These are phyloP conservation scores for Leucoagaricus sp. DNA, from an alignment of 1,284 basidiomycete species.

Conservation along the genomic window DNA sequence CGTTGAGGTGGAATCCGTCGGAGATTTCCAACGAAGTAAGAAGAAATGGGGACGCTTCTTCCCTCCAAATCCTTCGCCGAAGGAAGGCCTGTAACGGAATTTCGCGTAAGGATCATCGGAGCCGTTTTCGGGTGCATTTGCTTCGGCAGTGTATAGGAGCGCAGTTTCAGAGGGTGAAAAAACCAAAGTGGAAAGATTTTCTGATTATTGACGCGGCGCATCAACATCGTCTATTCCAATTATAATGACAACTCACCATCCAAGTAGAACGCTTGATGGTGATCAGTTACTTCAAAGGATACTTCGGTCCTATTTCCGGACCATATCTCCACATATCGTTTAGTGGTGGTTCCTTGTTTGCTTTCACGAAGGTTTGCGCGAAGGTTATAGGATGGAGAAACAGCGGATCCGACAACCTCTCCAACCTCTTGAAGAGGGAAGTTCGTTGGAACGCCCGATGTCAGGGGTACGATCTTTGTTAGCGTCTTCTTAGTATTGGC, in stretches of 20 bases:
- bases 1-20: slow-evolving; percentile 16
- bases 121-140: slow-evolving; percentile 34
- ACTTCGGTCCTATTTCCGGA: slow-evolving; percentile 39
- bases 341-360: slow-evolving; percentile 32
- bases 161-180: slow-evolving; percentile 54
- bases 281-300: slow-evolving; percentile 56
- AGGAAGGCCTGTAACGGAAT: slow-evolving; percentile 53
- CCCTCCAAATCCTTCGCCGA: slow-evolving; percentile 55
- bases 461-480: slow-evolving; percentile 40
- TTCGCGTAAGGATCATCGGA: slow-evolving; percentile 43
- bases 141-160: slow-evolving; percentile 60
- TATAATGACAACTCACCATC: slow-evolving; percentile 46
- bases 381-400: slow-evolving; percentile 46
- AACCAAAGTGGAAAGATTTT: slow-evolving; percentile 46
- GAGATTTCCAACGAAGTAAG: slow-evolving; percentile 43
- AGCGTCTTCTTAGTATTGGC: slow-evolving; percentile 48
- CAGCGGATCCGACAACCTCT: slow-evolving; percentile 42
- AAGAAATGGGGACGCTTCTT: slow-evolving; percentile 53
- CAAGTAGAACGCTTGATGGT: slow-evolving; percentile 60
- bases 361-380: slow-evolving; percentile 51
- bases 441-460: slow-evolving; percentile 17
- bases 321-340: slow-evolving; percentile 66
- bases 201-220: slow-evolving; percentile 30
- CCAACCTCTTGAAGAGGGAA: slow-evolving; percentile 39
- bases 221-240: neutral